Conservation (phyloP, 179 eudicot genomes). For the Corrigiola litoralis region DNA sequence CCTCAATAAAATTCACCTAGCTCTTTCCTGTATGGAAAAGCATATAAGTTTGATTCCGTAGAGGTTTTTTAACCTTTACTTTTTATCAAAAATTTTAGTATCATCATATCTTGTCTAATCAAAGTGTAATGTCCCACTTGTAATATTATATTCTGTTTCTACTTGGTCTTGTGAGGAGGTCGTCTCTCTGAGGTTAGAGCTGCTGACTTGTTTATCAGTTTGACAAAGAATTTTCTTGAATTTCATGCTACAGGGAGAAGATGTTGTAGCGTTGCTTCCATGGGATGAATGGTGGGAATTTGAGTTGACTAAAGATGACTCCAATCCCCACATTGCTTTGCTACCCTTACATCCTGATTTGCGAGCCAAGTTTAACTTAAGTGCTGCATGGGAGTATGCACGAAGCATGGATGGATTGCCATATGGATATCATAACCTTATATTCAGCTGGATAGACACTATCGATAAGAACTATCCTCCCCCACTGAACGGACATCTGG, state of each 20-base stretch:
- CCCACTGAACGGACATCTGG: constrained; percentile 94
- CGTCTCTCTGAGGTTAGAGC: constrained; percentile 2
- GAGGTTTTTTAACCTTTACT: too few relatives aligned
- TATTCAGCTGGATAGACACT: constrained; percentile 99
- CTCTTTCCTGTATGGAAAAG: too few relatives aligned
- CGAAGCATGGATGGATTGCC: constrained; percentile 81
- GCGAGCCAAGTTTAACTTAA: constrained; percentile 79
- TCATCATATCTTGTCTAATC: too few relatives aligned
- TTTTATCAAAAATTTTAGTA: too few relatives aligned
- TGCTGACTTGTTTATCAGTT: neutral
- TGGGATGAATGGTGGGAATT: constrained; percentile 99
- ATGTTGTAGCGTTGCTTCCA: constrained; percentile 77
- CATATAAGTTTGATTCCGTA: too few relatives aligned
- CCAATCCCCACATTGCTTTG: constrained; percentile 89
- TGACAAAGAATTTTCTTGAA: neutral
- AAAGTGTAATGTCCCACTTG: too few relatives aligned
- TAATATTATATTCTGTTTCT: neutral
- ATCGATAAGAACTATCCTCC: constrained; percentile 72
- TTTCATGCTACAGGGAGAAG: constrained; percentile 63
- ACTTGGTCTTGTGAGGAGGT: neutral
- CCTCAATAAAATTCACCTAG: too few relatives aligned
- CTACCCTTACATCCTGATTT: constrained; percentile 89
- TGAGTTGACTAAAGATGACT: constrained; percentile 74
- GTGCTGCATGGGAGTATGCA: constrained; percentile 99
- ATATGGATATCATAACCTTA: constrained; percentile 90